These are phyloP conservation scores for Angomonas deanei DNA, from an alignment of 208 protist genomes.

Conservation along the genomic window DNA sequence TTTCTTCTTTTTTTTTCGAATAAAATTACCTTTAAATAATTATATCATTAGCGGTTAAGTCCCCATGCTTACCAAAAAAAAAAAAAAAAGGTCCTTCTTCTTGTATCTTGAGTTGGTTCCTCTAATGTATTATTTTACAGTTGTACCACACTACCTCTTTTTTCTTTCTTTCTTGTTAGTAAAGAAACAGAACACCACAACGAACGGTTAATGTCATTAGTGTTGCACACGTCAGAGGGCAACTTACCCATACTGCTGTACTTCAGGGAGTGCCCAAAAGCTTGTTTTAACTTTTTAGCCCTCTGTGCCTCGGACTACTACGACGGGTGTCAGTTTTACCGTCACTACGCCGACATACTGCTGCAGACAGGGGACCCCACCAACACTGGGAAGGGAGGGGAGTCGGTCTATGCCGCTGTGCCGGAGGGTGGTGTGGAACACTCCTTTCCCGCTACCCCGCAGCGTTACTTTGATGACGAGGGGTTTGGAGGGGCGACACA, in stretches of 20 bases:
- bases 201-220: conserved; percentile 50
- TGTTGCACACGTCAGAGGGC: conserved; percentile 63
- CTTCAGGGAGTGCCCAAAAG: conserved; percentile 67
- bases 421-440: neutral
- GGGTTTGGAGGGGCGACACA: conserved; percentile 87
- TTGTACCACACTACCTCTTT: neutral
- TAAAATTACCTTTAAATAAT: no score
- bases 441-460: neutral
- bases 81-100: conserved; percentile 2
- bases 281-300: conserved; percentile 96
- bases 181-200: neutral
- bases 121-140: neutral
- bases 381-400: conserved; percentile 92
- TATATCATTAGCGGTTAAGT: no score
- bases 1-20: no score
- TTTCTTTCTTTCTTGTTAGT: conserved; percentile 4
- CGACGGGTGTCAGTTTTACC: conserved; percentile 91
- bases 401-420: conserved; percentile 85
- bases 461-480: conserved; percentile 76
- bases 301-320: conserved; percentile 93
- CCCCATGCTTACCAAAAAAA: no score
- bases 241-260: conserved; percentile 66
- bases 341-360: conserved; percentile 89
- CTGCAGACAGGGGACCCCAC: conserved; percentile 91
- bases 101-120: no score